These are phyloP conservation scores for Cladophialophora bantiana DNA, from an alignment of 2,329 filamentous ascomycete species.

Conservation along the genomic window DNA sequence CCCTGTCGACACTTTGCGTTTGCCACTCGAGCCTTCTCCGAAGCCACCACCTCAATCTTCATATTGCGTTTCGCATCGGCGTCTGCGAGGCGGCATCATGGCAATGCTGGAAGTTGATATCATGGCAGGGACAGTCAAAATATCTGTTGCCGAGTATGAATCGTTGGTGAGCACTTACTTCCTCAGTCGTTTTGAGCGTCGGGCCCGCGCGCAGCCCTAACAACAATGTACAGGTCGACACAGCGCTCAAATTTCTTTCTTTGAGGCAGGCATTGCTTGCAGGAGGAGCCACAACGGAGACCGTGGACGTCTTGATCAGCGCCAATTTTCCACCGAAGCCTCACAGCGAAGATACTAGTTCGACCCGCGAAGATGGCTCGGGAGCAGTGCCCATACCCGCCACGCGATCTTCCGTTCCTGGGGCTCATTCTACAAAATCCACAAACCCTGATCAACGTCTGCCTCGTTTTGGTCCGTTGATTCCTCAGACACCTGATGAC, in stretches of 20 bases:
- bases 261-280: conserved; percentile 30
- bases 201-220: neutral
- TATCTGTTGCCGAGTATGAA: conserved; percentile 23
- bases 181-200: neutral
- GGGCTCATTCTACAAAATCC: neutral
- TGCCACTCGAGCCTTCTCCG: neutral
- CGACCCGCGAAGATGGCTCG: neutral
- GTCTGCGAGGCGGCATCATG: neutral
- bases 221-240: conserved; percentile 14
- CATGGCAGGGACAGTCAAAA: conserved; percentile 20
- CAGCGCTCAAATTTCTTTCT: conserved; percentile 19
- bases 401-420: neutral
- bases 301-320: conserved; percentile 27
- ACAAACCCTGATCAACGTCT: neutral
- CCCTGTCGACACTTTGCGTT: neutral
- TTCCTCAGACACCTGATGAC: neutral
- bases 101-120: conserved; percentile 5
- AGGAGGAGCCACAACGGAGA: conserved; percentile 28
- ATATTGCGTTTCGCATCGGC: neutral
- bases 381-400: neutral
- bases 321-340: conserved; percentile 16
- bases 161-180: conserved; percentile 22
- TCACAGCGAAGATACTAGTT: neutral
- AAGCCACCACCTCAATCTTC: neutral
- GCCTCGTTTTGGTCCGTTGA: neutral